These are phyloP conservation scores for Botryotinia calthae DNA, from an alignment of 2,329 filamentous ascomycete species.

Conservation along the genomic window DNA sequence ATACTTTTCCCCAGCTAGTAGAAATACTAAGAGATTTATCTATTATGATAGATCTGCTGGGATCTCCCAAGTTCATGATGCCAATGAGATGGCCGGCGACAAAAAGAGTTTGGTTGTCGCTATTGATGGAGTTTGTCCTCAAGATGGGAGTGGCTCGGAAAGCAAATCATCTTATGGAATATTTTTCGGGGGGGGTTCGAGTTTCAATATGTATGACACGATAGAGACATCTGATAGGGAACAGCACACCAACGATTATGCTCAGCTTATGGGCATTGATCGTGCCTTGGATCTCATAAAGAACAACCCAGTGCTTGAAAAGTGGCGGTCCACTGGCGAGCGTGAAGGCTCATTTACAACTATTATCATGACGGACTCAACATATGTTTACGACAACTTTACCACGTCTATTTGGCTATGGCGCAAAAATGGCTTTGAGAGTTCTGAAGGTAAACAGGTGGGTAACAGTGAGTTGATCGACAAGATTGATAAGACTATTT, in stretches of 20 bases:
- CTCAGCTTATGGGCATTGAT: not conserved
- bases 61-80: not conserved
- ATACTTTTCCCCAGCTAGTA: not conserved
- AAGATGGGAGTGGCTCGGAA: not conserved
- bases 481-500: not conserved
- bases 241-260: not conserved
- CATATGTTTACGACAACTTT: not conserved
- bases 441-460: not conserved
- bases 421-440: not conserved
- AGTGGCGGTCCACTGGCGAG: not conserved
- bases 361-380: slow-evolving; percentile 7
- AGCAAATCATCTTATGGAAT: not conserved
- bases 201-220: not conserved
- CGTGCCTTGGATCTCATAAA: not conserved
- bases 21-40: slow-evolving; percentile 3
- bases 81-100: not conserved
- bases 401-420: not conserved
- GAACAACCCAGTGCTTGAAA: not conserved
- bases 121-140: not conserved
- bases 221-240: not conserved
- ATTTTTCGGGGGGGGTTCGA: not conserved
- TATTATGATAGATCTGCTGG: not conserved
- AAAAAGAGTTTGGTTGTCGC: not conserved
- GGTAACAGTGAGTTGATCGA: not conserved
- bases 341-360: not conserved